phyloP scores from a whole-genome alignment of 2,329 filamentous ascomycete genomes.

The Metarhizium brunneum region DNA sequence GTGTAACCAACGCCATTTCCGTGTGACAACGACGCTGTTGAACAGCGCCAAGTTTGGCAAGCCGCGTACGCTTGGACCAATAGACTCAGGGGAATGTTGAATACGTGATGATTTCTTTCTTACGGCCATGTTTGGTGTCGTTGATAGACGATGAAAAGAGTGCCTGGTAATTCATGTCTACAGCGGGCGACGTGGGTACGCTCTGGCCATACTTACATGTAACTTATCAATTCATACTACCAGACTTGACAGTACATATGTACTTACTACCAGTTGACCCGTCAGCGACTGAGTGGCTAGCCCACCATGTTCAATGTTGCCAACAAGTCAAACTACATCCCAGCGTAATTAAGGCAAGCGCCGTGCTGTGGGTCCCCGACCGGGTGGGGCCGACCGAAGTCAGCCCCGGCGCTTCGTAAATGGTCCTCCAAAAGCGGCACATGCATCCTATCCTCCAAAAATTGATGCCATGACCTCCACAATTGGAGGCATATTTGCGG shows the following conservation, averaged over 20 bases:
- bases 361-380: neutral
- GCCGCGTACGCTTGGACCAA: neutral
- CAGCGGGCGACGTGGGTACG: neutral
- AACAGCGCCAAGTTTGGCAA: neutral
- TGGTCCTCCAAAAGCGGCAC: neutral
- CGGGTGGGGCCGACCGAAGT: neutral
- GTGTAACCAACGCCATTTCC: no score
- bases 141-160: neutral
- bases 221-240: no score
- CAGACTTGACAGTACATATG: no score
- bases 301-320: no score
- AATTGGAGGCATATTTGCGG: neutral
- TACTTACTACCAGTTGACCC: no score
- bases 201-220: neutral
- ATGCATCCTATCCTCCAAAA: neutral
- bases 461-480: neutral
- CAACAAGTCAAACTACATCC: no score
- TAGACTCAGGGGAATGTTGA: neutral
- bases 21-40: no score
- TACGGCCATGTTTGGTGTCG: neutral
- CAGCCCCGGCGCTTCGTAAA: neutral
- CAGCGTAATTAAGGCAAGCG: no score
- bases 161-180: neutral
- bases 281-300: no score
- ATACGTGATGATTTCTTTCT: neutral